Base-by-base conservation (phyloP, 352 stramenopile genomes). In the Pilasporangium apinafurcum region DNA sequence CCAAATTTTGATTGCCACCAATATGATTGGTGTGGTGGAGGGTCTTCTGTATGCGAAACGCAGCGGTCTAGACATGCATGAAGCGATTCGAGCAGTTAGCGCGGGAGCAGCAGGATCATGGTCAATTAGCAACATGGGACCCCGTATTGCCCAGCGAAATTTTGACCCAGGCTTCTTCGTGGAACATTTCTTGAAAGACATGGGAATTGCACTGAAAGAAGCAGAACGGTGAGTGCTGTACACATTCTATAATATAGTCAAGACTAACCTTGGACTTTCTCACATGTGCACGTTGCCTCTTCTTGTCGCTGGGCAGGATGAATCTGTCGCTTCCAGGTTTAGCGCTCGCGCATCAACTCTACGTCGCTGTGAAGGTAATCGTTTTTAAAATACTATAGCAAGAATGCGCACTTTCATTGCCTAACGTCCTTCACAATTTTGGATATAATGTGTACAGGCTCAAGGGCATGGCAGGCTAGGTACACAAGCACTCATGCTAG, bases 171-270 rank as follows among this genome's bases (percentile, higher is more conserved):
- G 85, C 4, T 96, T 96, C 56, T 90, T 96, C 31, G 83, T 96
- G n/a, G 83, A 96, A 34, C 83, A 96, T 59, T 96, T 95, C 26
- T 38, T 96, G 26, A 96, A 96, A 39, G 85, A 96, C 47, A 89
- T 96, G 76, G 81, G 83, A 14, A 96, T 96, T 34, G 85, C 85
- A 30, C 47, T 95, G 10, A 88, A 92, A 43, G 84, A 95, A 54
- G 83, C 84, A 1, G 63, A 89, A 38, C 65, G 66, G 68, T 81
- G 56, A 12, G 62, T 54, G 18, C 6, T 36, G 35, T 21, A 14
- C 38, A 10, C 44, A 4, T 48, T 28, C 4, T 8, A 14, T 12
- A 37, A 32, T 27, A 24, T 22, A 28, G 25, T 5, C 5, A 26
- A 28, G 31, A 1, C 3, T 25, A 20, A 33, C 16, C 2, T 34